Base-by-base conservation (phyloP, 306 rosid genomes). In the Ammopiptanthus mongolicus region DNA sequence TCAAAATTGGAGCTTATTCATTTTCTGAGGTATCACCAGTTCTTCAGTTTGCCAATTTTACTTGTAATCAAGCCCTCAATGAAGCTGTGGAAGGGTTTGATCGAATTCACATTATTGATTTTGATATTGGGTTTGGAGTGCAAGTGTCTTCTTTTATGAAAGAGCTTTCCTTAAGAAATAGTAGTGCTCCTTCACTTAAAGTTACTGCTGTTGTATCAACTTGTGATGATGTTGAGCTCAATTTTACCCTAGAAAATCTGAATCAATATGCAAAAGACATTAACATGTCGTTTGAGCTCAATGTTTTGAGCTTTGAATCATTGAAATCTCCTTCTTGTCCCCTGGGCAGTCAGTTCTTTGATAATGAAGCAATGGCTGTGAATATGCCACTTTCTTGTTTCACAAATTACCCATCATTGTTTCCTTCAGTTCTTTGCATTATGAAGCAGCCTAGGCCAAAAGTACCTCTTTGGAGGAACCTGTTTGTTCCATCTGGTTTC, bases 111-210 rank as follows among this genome's bases (percentile, higher is more conserved):
- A 62, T 90, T 18, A 48, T 90, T 39, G 96, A 90, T 75, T 90
- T 90, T 67, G 96, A 88, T 78, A 80, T 90, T 31, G 96, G 90
- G 5, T 85, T 86, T 68, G 96, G 92, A 8, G 92, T 84, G 18
- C 96, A 90, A 53, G 90, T 93, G 96, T 84, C 96, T 71, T 90
- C 92, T 70, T 76, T 90, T 65, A 88, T 90, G 91, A 89, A 86
- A 64, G 96, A 88, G 71, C 78, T 88, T 18, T 89, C 89, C 70
- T 72, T 85, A 67, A 79, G 88, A 57, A 87, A 78, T 84, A 80
- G 78, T 14, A 78, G 82, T 12, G 57, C 76, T 9, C 80, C 84
- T 12, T 83, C 82, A 42, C 85, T 90, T 22, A 84, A 84, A 71
- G 84, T 90, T 66, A 88, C 92, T 31, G 92, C 92, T 11, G 80